A percentile compares a stretch with the other conserved stretches of the same genome.
Conservation (phyloP, 306 rosid species). For the Rosa rugosa region DNA sequence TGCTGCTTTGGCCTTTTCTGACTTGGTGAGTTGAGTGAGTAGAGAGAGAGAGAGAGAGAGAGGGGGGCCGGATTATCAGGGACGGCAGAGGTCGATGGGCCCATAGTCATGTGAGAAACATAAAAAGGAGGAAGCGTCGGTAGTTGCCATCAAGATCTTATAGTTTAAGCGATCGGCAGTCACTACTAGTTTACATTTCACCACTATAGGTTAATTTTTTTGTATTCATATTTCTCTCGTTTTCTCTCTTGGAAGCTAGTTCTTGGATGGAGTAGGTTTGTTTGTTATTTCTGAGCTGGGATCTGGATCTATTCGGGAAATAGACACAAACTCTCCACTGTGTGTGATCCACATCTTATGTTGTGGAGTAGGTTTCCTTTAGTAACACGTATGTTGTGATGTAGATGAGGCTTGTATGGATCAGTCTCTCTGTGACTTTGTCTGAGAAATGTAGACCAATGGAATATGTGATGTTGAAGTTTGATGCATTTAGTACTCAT, state of each 20-base stretch:
- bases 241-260: background rate
- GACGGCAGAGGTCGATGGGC: slow-evolving; percentile 34
- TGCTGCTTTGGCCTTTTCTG: slow-evolving; percentile 16
- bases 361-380: background rate
- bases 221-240: background rate
- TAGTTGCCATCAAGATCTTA: slow-evolving; percentile 37
- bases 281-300: slow-evolving; percentile 25
- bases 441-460: background rate
- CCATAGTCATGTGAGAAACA: slow-evolving; percentile 53
- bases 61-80: slow-evolving; percentile 14
- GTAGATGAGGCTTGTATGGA: background rate
- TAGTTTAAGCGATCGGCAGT: slow-evolving; percentile 27
- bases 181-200: slow-evolving; percentile 2
- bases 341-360: background rate
- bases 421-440: background rate
- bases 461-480: background rate
- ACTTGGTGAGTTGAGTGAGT: background rate
- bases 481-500: background rate
- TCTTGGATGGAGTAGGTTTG: slow-evolving; percentile 5
- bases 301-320: slow-evolving; percentile 35
- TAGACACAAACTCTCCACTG: slow-evolving; percentile 1
- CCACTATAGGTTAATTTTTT: slow-evolving; percentile 33
- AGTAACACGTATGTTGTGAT: background rate
- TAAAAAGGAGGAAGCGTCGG: slow-evolving; percentile 47
- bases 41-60: slow-evolving; percentile 5